phyloP scores from a whole-genome alignment of 148 eudicot species.

The Mesembryanthemum crystallinum region DNA sequence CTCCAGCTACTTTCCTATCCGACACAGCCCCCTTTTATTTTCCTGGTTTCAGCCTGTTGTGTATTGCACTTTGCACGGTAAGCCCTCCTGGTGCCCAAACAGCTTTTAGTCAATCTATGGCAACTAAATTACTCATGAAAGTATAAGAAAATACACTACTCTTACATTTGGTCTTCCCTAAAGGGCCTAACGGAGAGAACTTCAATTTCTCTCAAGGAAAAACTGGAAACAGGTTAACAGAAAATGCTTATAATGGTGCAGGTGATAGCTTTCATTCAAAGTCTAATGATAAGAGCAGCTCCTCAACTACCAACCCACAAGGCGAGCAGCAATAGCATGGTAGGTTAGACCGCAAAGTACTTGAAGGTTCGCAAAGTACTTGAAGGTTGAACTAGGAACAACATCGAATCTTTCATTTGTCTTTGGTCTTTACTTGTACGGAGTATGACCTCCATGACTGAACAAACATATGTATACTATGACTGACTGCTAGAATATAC shows the following conservation, averaged over 20 bases:
- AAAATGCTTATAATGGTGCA: conserved; percentile 31
- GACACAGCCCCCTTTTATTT: conserved; percentile 56
- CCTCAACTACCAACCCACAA: conserved; percentile 28
- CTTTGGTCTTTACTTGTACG: background rate
- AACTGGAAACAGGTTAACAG: background rate
- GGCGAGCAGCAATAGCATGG: conserved; percentile 8
- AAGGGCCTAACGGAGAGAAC: background rate
- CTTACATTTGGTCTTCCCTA: background rate
- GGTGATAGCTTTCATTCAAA: conserved; percentile 59
- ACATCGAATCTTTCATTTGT: background rate
- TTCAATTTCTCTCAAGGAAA: background rate
- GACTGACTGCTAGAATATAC: conserved; percentile 2
- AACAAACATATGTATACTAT: background rate
- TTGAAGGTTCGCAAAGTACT: background rate
- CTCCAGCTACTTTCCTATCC: conserved; percentile 58
- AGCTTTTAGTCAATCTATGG: background rate
- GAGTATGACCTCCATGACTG: conserved; percentile 2
- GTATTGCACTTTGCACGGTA: conserved; percentile 49
- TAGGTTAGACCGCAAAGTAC: conserved; percentile 7
- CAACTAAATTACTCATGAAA: background rate
- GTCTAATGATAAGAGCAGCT: conserved; percentile 40
- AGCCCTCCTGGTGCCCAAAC: conserved; percentile 25
- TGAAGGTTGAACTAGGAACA: background rate
- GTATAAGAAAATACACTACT: background rate
- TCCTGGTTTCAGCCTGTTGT: conserved; percentile 79